Base-by-base conservation (phyloP, 2,329 filamentous ascomycete species). In the Colletotrichum sp. region DNA sequence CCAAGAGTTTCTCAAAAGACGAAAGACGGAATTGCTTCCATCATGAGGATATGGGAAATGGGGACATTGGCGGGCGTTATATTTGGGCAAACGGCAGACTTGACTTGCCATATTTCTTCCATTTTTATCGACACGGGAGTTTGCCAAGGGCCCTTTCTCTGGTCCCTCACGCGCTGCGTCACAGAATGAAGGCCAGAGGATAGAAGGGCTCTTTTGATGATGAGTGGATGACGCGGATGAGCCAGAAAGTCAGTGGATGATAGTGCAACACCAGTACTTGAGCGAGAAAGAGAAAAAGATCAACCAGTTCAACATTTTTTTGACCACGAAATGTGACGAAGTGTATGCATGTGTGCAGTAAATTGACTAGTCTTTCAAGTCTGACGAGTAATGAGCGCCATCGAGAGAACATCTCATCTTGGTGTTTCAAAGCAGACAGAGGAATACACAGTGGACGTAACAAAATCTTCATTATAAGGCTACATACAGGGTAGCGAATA, bases 11-110 rank as follows among this genome's bases (percentile, higher is more conserved):
- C 59, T 69, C 65, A 60, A 69, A 69, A 76, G 74, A 76, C 74
- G 44, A 55, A 73, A 76, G 74, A 74, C 34, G 70, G 74, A 76
- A 73, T 44, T 76, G 49, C 64, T 76, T 74, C 70, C 64, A 76
- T 64, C 74, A 65, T 28, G 74, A 69, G 64, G 65, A 69, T 60
- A 73, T 28, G 70, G 64, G 34, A 73, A 63, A 15, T 49, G 59
- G 65, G 70, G 60, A 73, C 44, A 73, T 59, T 69, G 71, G 44
- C 28, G 74, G 74, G 74, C 74, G 74, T 76, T 74, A 52, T 72
- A 12, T 59, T 60, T 65, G 64, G 59, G 30, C 64, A 36, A 66
- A 69, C 57, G 39, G 63, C 32, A 55, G 39, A 36, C 44, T 49
- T 69, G 69, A 32, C 15, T 12, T 72, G 69, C 32, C 68, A 21